phyloP scores from a whole-genome alignment of 768 basidiomycete genomes.

The Tricholoma furcatifolium region DNA sequence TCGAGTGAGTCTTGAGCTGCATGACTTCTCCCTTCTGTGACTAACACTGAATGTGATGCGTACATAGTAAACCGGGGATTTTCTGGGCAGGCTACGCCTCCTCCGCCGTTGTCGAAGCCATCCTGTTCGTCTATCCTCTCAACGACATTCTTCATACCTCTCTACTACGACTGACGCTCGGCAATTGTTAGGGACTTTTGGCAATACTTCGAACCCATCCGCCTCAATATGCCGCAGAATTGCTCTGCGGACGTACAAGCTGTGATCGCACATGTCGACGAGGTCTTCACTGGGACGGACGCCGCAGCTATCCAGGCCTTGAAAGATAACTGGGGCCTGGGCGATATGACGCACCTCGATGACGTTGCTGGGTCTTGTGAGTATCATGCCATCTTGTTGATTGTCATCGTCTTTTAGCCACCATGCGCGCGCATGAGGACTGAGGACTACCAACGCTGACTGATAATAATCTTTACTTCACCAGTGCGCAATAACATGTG shows the following conservation, averaged over 20 bases:
- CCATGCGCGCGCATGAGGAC: background rate
- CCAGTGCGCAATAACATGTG: conserved; percentile 57
- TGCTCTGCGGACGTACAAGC: conserved; percentile 71
- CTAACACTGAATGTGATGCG: background rate
- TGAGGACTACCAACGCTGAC: background rate
- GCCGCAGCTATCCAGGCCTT: conserved; percentile 47
- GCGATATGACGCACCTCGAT: conserved; percentile 54
- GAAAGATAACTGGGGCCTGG: conserved; percentile 59
- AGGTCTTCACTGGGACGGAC: conserved; percentile 47
- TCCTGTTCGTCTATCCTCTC: conserved; percentile 32
- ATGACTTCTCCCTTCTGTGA: background rate
- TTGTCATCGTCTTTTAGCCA: no score
- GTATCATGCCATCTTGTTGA: conserved; percentile 18
- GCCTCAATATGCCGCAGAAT: conserved; percentile 64
- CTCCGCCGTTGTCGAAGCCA: conserved; percentile 65
- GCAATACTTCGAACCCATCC: conserved; percentile 72
- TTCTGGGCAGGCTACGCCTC: conserved; percentile 66
- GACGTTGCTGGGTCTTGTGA: conserved; percentile 62
- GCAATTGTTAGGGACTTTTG: conserved; percentile 51
- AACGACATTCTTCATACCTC: background rate
- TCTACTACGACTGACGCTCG: background rate
- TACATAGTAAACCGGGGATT: conserved; percentile 51
- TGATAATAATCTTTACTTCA: conserved; percentile 1
- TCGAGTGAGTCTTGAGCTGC: conserved; percentile 45
- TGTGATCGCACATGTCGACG: conserved; percentile 60